Base-by-base conservation (phyloP, 768 basidiomycete genomes). In the Suillus cothurnatus region DNA sequence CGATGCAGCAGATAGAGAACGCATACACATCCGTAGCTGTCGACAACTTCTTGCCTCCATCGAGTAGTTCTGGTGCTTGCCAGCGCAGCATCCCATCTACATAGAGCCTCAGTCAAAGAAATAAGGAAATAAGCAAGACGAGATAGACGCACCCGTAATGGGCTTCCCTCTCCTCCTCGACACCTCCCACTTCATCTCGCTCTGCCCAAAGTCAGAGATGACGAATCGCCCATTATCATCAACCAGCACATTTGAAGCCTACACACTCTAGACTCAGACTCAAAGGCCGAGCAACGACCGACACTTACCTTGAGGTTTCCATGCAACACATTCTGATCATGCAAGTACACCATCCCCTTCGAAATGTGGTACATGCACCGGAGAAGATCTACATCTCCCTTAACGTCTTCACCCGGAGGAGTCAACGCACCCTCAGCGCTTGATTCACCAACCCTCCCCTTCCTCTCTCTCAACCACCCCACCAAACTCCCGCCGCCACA, bases 131-230 rank as follows among this genome's bases (percentile, higher is more conserved):
- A 63, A 26, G 1, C 3, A 6, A 23, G 23, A 32, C 8, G 56
- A 41, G 64, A 39, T 15, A n/a, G n/a, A 80, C 83, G 60, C 68
- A 88, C 87, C 79, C 64, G 81, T 79, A 39, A 78, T 77, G 3
- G 80, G 72, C 28, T 78, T 78, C 12, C 86, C 86, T 62, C 85
- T 89, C 3, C 90, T 79, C 38, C 85, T 81, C 68, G 81, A 87
- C 5, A 85, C 87, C 72, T 94, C 91, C 19, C 82, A 85, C 77
- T 88, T 91, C 80, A 94, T 87, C 74, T 91, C 88, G 69, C 86
- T 89, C 74, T 94, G 90, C 0, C 91, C 92, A 73, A 95, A 95
- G 72, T 94, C 92, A 34, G 91, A 86, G 49, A 95, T 86, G 47
- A 94, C 82, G 65, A 92, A 94, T 55, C 79, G 84, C 2, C 84